phyloP scores from a whole-genome alignment of 495 filamentous ascomycete genomes.

The Glonium stellatum region DNA sequence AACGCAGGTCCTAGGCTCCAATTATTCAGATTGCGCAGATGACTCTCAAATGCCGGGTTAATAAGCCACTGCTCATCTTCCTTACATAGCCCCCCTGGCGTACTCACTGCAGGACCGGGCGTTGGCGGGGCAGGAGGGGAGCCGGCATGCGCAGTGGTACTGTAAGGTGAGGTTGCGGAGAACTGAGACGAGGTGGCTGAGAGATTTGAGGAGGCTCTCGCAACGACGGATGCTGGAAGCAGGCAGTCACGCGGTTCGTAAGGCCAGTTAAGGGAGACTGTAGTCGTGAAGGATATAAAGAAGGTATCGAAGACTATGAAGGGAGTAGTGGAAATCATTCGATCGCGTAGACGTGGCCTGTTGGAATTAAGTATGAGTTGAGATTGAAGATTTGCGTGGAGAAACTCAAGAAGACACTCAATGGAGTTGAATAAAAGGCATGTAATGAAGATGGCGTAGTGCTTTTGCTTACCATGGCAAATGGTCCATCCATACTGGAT shows the following conservation, averaged over 20 bases:
- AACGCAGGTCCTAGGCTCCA: conserved; percentile 74
- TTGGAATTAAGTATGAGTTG: not conserved
- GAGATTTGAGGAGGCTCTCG: conserved; percentile 7
- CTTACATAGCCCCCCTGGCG: conserved; percentile 4
- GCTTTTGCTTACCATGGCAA: conserved; percentile 50
- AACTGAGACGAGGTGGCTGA: conserved; percentile 15
- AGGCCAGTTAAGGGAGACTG: conserved; percentile 67
- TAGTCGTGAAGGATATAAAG: conserved; percentile 71
- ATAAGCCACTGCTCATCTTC: conserved; percentile 58
- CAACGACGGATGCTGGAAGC: conserved; percentile 13
- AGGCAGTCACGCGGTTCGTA: conserved; percentile 48
- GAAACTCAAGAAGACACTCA: too few species aligned
- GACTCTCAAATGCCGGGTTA: conserved; percentile 73
- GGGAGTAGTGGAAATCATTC: conserved; percentile 44
- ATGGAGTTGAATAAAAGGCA: too few species aligned
- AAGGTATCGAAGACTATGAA: conserved; percentile 63
- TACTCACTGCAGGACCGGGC: conserved; percentile 7
- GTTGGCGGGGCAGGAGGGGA: conserved; percentile 17
- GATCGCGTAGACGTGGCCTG: conserved; percentile 61
- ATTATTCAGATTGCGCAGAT: conserved; percentile 59
- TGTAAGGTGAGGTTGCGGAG: conserved; percentile 13
- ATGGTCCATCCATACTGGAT: conserved; percentile 74
- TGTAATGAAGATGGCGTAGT: too few species aligned
- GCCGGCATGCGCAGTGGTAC: conserved; percentile 17
- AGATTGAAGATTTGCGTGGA: not conserved